Conservation (phyloP, 352 stramenopile genomes). For the Globisporangium megalacanthum region DNA sequence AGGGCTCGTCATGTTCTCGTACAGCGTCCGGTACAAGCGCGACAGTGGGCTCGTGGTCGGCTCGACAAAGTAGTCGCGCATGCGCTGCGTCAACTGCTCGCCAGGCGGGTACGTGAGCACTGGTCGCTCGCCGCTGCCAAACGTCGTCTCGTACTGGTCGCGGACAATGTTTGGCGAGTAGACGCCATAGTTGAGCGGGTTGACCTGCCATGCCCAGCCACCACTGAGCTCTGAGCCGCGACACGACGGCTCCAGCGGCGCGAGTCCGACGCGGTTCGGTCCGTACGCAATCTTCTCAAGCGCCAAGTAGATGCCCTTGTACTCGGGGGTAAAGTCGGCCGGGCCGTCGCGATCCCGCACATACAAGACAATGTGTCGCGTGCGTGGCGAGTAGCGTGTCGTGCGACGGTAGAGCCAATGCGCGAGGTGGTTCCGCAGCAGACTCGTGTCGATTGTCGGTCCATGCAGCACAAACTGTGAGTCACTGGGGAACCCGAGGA, state of each 20-base stretch:
- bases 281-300: slow-evolving; percentile 76
- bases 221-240: slow-evolving; percentile 38
- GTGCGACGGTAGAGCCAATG: slow-evolving; percentile 72
- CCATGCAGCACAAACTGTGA: slow-evolving; percentile 71
- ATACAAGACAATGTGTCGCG: slow-evolving; percentile 63
- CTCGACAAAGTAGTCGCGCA: slow-evolving; percentile 60
- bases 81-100: slow-evolving; percentile 37
- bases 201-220: slow-evolving; percentile 78
- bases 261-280: slow-evolving; percentile 57
- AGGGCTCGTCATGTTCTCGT: slow-evolving; percentile 55
- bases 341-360: slow-evolving; percentile 25
- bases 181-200: slow-evolving; percentile 47
- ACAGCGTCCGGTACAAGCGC: slow-evolving; percentile 53
- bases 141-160: slow-evolving; percentile 50
- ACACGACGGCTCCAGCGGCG: slow-evolving; percentile 40
- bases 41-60: slow-evolving; percentile 43
- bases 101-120: slow-evolving; percentile 22
- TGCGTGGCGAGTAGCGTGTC: slow-evolving; percentile 60
- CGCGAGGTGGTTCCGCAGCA: slow-evolving; percentile 78
- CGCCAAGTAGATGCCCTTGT: slow-evolving; percentile 64
- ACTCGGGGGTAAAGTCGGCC: slow-evolving; percentile 25
- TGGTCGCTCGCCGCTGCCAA: slow-evolving; percentile 45
- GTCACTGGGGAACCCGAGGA: slow-evolving; percentile 61
- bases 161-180: slow-evolving; percentile 48
- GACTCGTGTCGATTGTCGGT: slow-evolving; percentile 58